Percentiles rank a stretch among this genome's conserved stretches.
These are phyloP conservation scores for Penicillium lividum DNA, from an alignment of 495 filamentous ascomycete genomes.

Conservation along the genomic window DNA sequence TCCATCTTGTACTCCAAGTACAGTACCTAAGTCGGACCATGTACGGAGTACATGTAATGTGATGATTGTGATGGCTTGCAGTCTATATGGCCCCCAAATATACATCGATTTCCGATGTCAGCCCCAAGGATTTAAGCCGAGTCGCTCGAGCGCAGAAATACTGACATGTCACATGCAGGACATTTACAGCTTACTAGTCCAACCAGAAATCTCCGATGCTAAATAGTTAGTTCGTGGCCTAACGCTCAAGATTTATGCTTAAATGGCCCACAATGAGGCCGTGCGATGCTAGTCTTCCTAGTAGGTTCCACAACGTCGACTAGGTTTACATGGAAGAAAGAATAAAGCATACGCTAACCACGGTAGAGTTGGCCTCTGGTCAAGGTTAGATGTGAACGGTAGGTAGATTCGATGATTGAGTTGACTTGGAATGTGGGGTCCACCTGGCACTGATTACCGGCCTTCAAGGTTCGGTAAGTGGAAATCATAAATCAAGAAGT, in stretches of 20 bases:
- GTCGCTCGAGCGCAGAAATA: neutral
- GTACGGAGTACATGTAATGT: neutral
- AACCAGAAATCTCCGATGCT: conserved; percentile 11
- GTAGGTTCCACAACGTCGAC: conserved; percentile 11
- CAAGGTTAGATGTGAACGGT: too few species aligned
- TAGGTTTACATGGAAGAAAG: neutral
- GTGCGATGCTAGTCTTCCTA: conserved; percentile 18
- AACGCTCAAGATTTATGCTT: conserved; percentile 26
- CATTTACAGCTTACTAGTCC: conserved; percentile 12
- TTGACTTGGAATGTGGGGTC: neutral
- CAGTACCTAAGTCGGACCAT: too few species aligned
- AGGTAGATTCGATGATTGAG: too few species aligned
- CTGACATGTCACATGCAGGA: neutral
- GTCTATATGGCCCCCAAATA: neutral
- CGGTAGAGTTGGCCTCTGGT: neutral
- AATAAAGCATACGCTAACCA: conserved; percentile 9
- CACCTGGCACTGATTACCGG: neutral
- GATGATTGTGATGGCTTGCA: neutral
- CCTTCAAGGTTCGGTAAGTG: too few species aligned
- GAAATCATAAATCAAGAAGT: too few species aligned
- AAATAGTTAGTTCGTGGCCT: conserved; percentile 7
- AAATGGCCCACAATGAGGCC: conserved; percentile 21
- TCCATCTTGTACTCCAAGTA: too few species aligned
- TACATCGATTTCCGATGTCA: neutral
- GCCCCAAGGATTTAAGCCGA: neutral